Evolutionary conservation across 495 filamentous ascomycete genomes (phyloP).

Genomic region (Penicillium alfredii): DNA sequence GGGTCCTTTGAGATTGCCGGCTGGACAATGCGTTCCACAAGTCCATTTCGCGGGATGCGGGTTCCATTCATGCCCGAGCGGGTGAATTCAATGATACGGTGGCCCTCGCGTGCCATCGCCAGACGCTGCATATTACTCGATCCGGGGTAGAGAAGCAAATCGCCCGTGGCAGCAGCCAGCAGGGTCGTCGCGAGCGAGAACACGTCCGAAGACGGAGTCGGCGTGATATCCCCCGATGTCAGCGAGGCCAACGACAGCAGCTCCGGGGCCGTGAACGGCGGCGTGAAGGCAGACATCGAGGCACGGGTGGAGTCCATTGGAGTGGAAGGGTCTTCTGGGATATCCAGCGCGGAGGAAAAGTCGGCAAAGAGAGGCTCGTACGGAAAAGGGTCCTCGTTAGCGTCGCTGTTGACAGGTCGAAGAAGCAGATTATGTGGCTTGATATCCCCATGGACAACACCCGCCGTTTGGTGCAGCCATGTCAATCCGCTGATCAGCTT

Average conservation of each 20-base stretch:
- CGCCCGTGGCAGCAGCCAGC: slow-evolving; percentile 49
- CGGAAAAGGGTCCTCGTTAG: slow-evolving; percentile 18
- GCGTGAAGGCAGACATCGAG: slow-evolving; percentile 46
- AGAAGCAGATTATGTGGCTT: slow-evolving; percentile 43
- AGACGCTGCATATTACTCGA: slow-evolving; percentile 38
- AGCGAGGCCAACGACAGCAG: slow-evolving; percentile 38
- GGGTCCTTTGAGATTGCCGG: slow-evolving; percentile 42
- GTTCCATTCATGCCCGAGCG: slow-evolving; percentile 33
- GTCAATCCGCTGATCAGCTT: slow-evolving; percentile 44
- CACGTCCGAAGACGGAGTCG: slow-evolving; percentile 22
- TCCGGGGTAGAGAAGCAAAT: slow-evolving; percentile 45
- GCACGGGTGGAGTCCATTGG: slow-evolving; percentile 16
- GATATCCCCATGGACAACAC: slow-evolving; percentile 44
- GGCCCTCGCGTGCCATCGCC: slow-evolving; percentile 44
- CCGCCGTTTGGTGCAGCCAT: slow-evolving; percentile 43
- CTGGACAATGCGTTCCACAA: slow-evolving; percentile 38
- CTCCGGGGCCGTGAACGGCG: slow-evolving; percentile 54
- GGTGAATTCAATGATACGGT: slow-evolving; percentile 42
- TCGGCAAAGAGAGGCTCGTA: slow-evolving; percentile 49
- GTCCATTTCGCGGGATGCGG: slow-evolving; percentile 37
- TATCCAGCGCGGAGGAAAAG: slow-evolving; percentile 52
- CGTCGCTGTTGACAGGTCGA: slow-evolving; percentile 13
- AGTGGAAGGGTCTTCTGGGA: slow-evolving; percentile 13
- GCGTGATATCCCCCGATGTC: slow-evolving; percentile 16
- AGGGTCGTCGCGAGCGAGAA: slow-evolving; percentile 55